Conservation (phyloP, 495 filamentous ascomycete species). For the Aspergillus bertholletiae region DNA sequence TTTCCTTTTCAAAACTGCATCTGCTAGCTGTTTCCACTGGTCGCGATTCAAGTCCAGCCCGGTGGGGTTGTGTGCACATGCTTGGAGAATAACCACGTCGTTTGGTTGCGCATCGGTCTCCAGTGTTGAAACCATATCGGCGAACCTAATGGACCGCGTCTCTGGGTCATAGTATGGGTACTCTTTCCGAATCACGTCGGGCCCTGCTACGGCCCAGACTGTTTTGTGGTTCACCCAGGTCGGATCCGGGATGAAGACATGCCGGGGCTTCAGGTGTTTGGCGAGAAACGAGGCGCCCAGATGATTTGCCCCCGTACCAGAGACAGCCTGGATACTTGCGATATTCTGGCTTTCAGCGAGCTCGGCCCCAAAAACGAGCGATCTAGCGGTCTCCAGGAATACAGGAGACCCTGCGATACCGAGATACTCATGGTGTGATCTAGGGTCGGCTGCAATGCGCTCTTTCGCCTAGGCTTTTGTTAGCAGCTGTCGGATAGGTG, state of each 20-base stretch:
- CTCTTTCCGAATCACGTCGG: constrained; percentile 4
- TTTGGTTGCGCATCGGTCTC: constrained; percentile 12
- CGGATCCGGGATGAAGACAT: constrained; percentile 26
- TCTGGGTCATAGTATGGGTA: constrained; percentile 33
- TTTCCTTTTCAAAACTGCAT: constrained; percentile 17
- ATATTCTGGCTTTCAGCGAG: constrained; percentile 3
- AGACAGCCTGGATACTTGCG: constrained; percentile 62
- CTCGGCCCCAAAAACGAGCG: constrained; percentile 13
- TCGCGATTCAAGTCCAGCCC: constrained; percentile 29
- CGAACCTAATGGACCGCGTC: constrained; percentile 15
- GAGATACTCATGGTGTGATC: constrained; percentile 18
- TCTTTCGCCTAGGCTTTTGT: constrained; percentile 7
- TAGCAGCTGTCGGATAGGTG: not conserved
- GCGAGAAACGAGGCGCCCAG: constrained; percentile 74
- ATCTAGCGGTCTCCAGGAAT: constrained; percentile 10
- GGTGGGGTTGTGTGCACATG: constrained; percentile 46
- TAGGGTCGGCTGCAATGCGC: not conserved
- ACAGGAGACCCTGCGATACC: constrained; percentile 8
- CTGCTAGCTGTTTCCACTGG: constrained; percentile 34
- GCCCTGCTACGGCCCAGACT: constrained; percentile 21
- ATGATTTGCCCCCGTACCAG: constrained; percentile 80
- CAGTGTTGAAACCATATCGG: constrained; percentile 18
- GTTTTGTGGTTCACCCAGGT: constrained; percentile 32
- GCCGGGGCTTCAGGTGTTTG: constrained; percentile 11
- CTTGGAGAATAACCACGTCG: constrained; percentile 36